Evolutionary conservation across 73 alveolate genomes (phyloP), one percentile per base, ranked within the genome.

Genomic region (Blepharisma japonicum): DNA sequence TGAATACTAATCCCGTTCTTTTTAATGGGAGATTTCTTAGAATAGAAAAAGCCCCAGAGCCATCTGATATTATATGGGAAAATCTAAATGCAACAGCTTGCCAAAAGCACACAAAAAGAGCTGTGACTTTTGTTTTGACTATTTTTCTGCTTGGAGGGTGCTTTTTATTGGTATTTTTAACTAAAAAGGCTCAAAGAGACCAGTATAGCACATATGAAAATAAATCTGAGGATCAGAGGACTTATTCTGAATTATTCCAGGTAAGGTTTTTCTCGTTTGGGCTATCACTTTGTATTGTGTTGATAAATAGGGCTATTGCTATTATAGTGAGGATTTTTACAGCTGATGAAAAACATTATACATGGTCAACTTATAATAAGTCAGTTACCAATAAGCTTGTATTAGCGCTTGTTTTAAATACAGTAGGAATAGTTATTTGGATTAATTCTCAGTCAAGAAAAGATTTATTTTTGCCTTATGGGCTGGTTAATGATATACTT

Each of bases 61-160:
- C 95, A 0, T 84, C 90, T 38, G 91, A 89, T 70, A 81, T 89
- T 7, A 81, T 27, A 68, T 89, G 95, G 95, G 90, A 89, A 45
- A 80, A 89, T 68, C 79, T 89, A 61, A 68, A 55, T 49, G 81
- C 77, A 27, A 49, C 56, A 6, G 14, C 32, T 27, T 20, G 53
- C 38, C 54, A 38, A 39, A 78, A 86, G 47, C 9, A 71, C 11
- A 32, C 42, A 6, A 70, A 66, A 23, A 46, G 79, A 6, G 7
- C 68, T 11, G 8, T 25, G 20, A 79, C 95, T 6, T 55, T 71
- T 55, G 3, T 83, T 38, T 25, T 54, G 6, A 45, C 89, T 6
- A 7, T 53, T 39, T 6, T 84, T 6, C 39, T 88, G 42, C 49
- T 88, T 1, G 76, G 72, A 6, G 46, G 51, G 8, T 82, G 84